Evolutionary conservation across 768 basidiomycete genomes (phyloP).

Genomic region (Dendrothele bispora): DNA sequence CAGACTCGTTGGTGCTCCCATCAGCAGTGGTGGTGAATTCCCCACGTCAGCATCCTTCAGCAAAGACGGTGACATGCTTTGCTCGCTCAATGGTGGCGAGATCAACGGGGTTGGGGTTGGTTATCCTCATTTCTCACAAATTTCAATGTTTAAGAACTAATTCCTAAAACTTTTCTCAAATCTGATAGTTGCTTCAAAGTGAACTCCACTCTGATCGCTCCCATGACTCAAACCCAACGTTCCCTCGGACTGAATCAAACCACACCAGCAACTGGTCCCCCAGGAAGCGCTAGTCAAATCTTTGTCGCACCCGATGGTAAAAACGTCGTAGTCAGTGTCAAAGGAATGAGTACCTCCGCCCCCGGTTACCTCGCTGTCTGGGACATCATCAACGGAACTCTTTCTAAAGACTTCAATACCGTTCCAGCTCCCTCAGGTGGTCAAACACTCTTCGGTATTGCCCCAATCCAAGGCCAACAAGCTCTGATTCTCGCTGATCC

Average conservation of each 20-base stretch:
- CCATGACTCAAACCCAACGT: constrained; percentile 44
- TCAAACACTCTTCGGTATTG: constrained; percentile 48
- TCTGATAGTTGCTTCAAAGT: too few relatives aligned
- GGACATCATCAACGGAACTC: constrained; percentile 43
- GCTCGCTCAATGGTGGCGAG: constrained; percentile 35
- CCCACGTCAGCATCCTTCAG: constrained; percentile 36
- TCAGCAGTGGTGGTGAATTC: constrained; percentile 38
- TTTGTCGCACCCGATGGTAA: constrained; percentile 45
- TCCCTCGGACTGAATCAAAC: constrained; percentile 47
- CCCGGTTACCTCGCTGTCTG: constrained; percentile 52
- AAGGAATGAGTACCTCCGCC: constrained; percentile 41
- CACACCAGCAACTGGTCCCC: constrained; percentile 48
- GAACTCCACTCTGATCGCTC: too few relatives aligned
- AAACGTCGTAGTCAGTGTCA: constrained; percentile 45
- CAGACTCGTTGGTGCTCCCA: constrained; percentile 30
- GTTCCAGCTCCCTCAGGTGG: constrained; percentile 39
- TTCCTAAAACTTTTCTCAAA: too few relatives aligned
- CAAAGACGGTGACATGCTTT: constrained; percentile 26
- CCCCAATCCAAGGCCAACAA: constrained; percentile 36
- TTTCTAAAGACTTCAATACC: constrained; percentile 38
- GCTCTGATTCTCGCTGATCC: constrained; percentile 40
- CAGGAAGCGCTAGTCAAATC: constrained; percentile 42
- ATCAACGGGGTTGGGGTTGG: constrained; percentile 35
- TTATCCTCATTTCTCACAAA: too few relatives aligned
- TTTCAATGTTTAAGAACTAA: too few relatives aligned